Percentiles rank a stretch among this genome's conserved stretches.
Conservation (phyloP, 192 early-diverging fungal genomes). For the Dispira simplex region DNA sequence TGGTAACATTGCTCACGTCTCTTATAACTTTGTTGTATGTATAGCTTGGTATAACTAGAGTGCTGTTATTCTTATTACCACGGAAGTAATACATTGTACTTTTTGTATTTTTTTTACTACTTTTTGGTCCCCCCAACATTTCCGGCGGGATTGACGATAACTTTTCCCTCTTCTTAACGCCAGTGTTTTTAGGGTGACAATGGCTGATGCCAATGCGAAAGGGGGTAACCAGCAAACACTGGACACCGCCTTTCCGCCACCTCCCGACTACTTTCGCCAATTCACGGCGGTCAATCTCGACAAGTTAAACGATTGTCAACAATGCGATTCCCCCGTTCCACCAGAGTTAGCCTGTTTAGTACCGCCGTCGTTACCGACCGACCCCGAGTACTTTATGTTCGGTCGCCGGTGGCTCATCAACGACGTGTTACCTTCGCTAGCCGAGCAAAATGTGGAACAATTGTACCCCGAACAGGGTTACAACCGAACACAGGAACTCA, state of each 20-base stretch:
- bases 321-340: slow-evolving; percentile 14
- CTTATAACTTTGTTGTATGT: too few relatives aligned
- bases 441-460: slow-evolving; percentile 45
- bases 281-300: slow-evolving; percentile 47
- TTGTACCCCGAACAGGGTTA: slow-evolving; percentile 40
- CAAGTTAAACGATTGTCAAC: slow-evolving; percentile 12
- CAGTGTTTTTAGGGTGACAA: not conserved
- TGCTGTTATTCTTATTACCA: too few relatives aligned
- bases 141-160: too few relatives aligned
- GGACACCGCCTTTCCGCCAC: slow-evolving; percentile 42
- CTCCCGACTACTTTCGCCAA: slow-evolving; percentile 44
- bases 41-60: too few relatives aligned
- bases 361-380: slow-evolving; percentile 33
- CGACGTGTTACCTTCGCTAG: slow-evolving; percentile 35
- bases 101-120: too few relatives aligned
- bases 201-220: slow-evolving; percentile 1
- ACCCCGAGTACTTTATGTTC: slow-evolving; percentile 42
- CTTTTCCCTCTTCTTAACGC: too few relatives aligned
- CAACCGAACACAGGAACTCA: not conserved
- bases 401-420: slow-evolving; percentile 54
- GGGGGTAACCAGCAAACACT: not conserved
- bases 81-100: too few relatives aligned
- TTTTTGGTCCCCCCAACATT: too few relatives aligned
- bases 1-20: too few relatives aligned
- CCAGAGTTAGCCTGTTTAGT: slow-evolving; percentile 32